These are phyloP conservation scores for Fulvia fulva DNA, from an alignment of 2,329 filamentous ascomycete genomes.

Conservation along the genomic window DNA sequence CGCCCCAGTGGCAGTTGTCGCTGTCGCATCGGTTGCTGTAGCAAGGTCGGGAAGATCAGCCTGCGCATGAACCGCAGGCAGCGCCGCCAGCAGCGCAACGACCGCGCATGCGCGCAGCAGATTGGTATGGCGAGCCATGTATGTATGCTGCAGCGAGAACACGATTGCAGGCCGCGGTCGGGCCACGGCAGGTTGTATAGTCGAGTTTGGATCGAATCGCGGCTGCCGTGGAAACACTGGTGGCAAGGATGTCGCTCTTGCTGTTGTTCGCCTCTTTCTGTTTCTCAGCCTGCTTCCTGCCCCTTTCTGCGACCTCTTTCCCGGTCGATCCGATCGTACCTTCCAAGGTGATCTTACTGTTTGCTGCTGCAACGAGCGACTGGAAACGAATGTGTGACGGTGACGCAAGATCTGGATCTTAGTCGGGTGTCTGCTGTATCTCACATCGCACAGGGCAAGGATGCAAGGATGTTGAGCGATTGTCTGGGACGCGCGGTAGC, in stretches of 20 bases:
- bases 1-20: slow-evolving; percentile 18
- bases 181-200: not conserved
- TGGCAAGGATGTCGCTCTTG: not conserved
- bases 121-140: slow-evolving; percentile 7
- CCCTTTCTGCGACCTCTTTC: not conserved
- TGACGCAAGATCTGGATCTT: slow-evolving; percentile 5
- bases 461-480: not conserved
- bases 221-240: not conserved
- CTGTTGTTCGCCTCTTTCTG: slow-evolving; percentile 1
- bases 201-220: not conserved
- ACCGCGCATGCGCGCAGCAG: slow-evolving; percentile 20
- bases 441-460: not conserved
- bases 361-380: slow-evolving; percentile 1
- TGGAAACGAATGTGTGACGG: not conserved
- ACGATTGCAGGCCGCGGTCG: not conserved
- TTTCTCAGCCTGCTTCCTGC: slow-evolving; percentile 3
- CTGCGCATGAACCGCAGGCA: slow-evolving; percentile 23
- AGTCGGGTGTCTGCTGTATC: not conserved
- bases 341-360: not conserved
- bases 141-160: not conserved
- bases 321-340: not conserved
- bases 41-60: slow-evolving; percentile 28
- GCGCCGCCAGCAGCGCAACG: slow-evolving; percentile 22
- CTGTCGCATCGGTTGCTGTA: slow-evolving; percentile 22
- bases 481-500: not conserved